These are phyloP conservation scores for Helotiales sp. DNA, from an alignment of 2,329 filamentous ascomycete species.

Conservation along the genomic window DNA sequence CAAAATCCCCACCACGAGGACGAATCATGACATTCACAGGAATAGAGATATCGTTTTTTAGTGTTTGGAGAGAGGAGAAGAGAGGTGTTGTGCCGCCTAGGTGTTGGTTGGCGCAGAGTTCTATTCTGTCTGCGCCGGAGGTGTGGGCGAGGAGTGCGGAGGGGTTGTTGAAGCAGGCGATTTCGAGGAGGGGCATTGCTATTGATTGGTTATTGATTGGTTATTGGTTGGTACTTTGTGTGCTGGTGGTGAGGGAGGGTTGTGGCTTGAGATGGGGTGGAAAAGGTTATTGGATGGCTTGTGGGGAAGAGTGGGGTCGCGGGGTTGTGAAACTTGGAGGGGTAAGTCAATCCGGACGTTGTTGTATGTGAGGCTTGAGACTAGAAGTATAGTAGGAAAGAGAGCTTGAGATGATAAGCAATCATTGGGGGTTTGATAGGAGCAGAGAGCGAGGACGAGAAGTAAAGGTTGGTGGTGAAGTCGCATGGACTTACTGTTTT, in stretches of 20 bases:
- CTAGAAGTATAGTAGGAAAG: neutral
- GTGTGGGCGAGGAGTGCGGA: constrained; percentile 44
- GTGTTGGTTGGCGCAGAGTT: constrained; percentile 45
- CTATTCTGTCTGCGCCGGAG: constrained; percentile 49
- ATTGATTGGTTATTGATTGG: too few relatives aligned
- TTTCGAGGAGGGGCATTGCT: constrained; percentile 39
- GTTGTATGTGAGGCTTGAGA: neutral
- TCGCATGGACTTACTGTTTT: too few relatives aligned
- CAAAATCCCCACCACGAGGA: constrained; percentile 46
- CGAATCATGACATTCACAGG: constrained; percentile 55
- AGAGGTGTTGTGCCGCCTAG: constrained; percentile 44
- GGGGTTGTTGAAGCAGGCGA: constrained; percentile 46
- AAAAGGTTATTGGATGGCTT: neutral
- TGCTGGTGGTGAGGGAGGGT: neutral
- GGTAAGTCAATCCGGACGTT: constrained; percentile 7
- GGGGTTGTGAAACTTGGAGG: neutral
- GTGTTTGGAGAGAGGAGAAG: constrained; percentile 28
- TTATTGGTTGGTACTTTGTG: too few relatives aligned
- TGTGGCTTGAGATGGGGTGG: neutral
- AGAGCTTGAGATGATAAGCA: neutral
- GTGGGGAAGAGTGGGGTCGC: neutral
- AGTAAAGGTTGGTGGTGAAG: neutral
- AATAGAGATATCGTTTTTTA: constrained; percentile 28
- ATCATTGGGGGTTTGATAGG: neutral
- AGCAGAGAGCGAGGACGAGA: neutral